These are phyloP conservation scores for Trichoderma asperelloides DNA, from an alignment of 495 filamentous ascomycete species.

Conservation along the genomic window DNA sequence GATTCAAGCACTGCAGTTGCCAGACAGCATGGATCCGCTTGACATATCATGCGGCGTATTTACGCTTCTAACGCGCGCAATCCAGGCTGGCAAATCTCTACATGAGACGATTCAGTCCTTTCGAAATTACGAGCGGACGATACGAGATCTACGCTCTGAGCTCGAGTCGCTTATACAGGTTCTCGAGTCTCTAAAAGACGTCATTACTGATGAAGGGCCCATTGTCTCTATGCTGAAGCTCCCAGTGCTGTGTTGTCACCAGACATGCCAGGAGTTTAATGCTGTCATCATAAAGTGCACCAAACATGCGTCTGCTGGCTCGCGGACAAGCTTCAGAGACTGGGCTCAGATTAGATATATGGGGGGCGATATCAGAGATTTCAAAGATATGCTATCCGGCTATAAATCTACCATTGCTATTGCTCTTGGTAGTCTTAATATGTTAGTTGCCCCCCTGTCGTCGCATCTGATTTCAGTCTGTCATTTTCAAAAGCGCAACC, in stretches of 20 bases:
- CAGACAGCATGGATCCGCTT: not conserved
- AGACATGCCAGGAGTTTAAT: constrained; percentile 15
- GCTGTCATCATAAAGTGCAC: constrained; percentile 12
- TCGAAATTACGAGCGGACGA: not conserved
- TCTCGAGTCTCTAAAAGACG: not conserved
- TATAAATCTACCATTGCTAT: constrained; percentile 17
- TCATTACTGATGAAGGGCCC: not conserved
- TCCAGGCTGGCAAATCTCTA: not conserved
- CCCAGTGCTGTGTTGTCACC: constrained; percentile 14
- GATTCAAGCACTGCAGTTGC: too few species aligned
- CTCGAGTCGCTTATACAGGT: not conserved
- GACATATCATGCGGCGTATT: not conserved
- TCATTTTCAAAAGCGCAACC: not conserved
- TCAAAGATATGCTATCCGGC: constrained; percentile 14
- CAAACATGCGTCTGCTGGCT: constrained; percentile 10
- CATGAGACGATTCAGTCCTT: constrained; percentile 7
- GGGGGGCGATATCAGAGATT: constrained; percentile 14
- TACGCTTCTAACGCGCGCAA: not conserved
- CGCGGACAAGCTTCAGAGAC: constrained; percentile 14
- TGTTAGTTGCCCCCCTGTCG: constrained; percentile 11
- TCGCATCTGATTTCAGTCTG: not conserved
- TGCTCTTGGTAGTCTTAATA: constrained; percentile 13
- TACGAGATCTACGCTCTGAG: not conserved
- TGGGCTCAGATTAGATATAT: constrained; percentile 18
- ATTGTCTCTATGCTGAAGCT: constrained; percentile 11